Evolutionary conservation across 768 basidiomycete species (phyloP).

Genomic region (Daedaleopsis nitida): DNA sequence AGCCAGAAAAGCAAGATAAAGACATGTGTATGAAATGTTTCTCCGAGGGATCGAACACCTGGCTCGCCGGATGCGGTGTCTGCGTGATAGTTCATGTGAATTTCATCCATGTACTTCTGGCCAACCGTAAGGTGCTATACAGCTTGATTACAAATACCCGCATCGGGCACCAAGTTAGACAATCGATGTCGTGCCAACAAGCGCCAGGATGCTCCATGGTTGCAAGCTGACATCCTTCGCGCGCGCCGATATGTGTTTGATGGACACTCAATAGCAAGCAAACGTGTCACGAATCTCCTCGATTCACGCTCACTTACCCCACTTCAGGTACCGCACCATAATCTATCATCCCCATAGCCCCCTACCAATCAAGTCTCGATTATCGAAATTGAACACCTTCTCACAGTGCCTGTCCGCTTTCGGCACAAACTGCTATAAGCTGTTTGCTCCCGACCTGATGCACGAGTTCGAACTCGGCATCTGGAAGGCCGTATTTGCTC

Average conservation of each 20-base stretch:
- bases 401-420: constrained; percentile 12
- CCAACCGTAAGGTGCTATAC: constrained; percentile 32
- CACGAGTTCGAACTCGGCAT: constrained; percentile 39
- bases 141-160: constrained; percentile 28
- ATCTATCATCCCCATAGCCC: too few relatives aligned
- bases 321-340: too few relatives aligned
- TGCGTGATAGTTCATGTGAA: too few relatives aligned
- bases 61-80: too few relatives aligned
- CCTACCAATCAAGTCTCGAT: too few relatives aligned
- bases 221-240: not conserved
- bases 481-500: constrained; percentile 27
- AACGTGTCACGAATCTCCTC: not conserved
- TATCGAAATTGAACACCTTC: constrained; percentile 34
- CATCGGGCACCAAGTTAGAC: constrained; percentile 27
- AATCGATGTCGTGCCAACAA: not conserved
- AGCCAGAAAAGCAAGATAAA: too few relatives aligned
- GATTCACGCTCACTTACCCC: not conserved
- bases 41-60: too few relatives aligned
- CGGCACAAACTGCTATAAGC: constrained; percentile 29
- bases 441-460: constrained; percentile 34
- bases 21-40: too few relatives aligned
- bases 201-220: not conserved
- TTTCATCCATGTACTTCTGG: too few relatives aligned
- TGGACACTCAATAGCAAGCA: not conserved
- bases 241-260: not conserved